These are phyloP conservation scores for Calonectria montana DNA, from an alignment of 2,329 filamentous ascomycete genomes.

Conservation along the genomic window DNA sequence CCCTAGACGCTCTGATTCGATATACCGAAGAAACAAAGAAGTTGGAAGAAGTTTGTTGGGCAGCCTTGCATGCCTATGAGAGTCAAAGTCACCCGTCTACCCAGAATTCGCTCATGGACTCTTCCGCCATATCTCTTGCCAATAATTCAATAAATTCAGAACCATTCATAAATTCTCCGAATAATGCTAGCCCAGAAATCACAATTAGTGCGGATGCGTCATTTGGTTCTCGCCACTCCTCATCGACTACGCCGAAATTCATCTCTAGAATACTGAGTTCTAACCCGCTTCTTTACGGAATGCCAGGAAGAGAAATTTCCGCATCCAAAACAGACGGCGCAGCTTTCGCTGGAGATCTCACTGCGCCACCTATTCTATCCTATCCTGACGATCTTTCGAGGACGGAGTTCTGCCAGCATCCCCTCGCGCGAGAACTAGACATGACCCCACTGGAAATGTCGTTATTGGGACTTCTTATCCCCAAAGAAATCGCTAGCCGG, in stretches of 20 bases:
- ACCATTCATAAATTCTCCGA: conserved; percentile 8
- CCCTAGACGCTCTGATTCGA: conserved; percentile 43
- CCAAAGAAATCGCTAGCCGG: conserved; percentile 47
- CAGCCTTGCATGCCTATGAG: conserved; percentile 36
- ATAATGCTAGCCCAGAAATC: conserved; percentile 11
- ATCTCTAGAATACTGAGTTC: conserved; percentile 27
- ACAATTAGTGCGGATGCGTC: conserved; percentile 22
- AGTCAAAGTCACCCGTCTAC: conserved; percentile 3
- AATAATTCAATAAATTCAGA: conserved; percentile 26
- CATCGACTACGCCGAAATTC: neutral
- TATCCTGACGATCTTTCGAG: conserved; percentile 50
- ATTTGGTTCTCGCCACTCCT: conserved; percentile 5
- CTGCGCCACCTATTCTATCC: conserved; percentile 44
- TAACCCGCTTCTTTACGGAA: conserved; percentile 58
- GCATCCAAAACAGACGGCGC: conserved; percentile 52
- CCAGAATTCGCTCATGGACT: conserved; percentile 12
- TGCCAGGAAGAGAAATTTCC: conserved; percentile 53
- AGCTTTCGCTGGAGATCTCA: conserved; percentile 46
- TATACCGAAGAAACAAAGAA: conserved; percentile 51
- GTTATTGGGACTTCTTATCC: conserved; percentile 48
- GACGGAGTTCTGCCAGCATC: conserved; percentile 51
- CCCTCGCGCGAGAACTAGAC: conserved; percentile 46
- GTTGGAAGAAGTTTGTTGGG: conserved; percentile 46
- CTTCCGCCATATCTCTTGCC: conserved; percentile 22
- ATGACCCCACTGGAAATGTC: conserved; percentile 44